A percentile compares a stretch with the other conserved stretches of the same genome.
These are phyloP conservation scores for Colletotrichum sp. DNA, from an alignment of 2,329 filamentous ascomycete species.

Conservation along the genomic window DNA sequence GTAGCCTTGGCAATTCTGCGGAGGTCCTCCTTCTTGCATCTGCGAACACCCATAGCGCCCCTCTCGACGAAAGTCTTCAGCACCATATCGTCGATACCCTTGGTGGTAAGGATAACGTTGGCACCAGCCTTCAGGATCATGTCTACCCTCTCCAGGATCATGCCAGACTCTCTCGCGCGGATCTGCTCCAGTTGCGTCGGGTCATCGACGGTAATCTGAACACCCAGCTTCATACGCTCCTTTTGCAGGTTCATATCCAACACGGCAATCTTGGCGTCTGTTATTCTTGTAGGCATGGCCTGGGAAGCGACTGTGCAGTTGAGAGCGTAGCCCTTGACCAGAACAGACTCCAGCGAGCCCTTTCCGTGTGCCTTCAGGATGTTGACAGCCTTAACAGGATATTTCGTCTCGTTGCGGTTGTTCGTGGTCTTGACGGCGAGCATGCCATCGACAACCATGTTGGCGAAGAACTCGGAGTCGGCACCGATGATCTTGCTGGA, in stretches of 20 bases:
- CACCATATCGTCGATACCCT: slow-evolving; percentile 96
- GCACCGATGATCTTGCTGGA: slow-evolving; percentile 98
- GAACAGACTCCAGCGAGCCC: slow-evolving; percentile 82
- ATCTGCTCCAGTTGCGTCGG: slow-evolving; percentile 98
- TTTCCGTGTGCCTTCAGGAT: slow-evolving; percentile 98
- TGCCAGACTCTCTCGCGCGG: slow-evolving; percentile 87
- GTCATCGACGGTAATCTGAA: slow-evolving; percentile 98
- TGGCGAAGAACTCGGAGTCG: slow-evolving; percentile 95
- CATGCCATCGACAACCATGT: slow-evolving; percentile 98
- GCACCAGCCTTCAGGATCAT: slow-evolving; percentile 98
- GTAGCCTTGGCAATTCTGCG: slow-evolving; percentile 95
- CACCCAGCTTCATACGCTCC: slow-evolving; percentile 98
- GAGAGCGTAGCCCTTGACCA: slow-evolving; percentile 95
- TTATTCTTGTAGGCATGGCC: slow-evolving; percentile 92
- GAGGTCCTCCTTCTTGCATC: slow-evolving; percentile 98
- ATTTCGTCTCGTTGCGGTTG: slow-evolving; percentile 89
- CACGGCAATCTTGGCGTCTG: slow-evolving; percentile 94
- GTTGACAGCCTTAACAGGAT: slow-evolving; percentile 98
- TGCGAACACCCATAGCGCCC: slow-evolving; percentile 92
- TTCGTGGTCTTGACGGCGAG: slow-evolving; percentile 92
- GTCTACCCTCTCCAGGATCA: slow-evolving; percentile 92
- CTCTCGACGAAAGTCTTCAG: slow-evolving; percentile 94
- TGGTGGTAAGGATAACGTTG: slow-evolving; percentile 95
- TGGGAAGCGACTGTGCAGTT: slow-evolving; percentile 99
- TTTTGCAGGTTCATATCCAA: slow-evolving; percentile 99